Evolutionary conservation across 768 basidiomycete genomes (phyloP).

Genomic region (Paxillus ammoniavirescens): DNA sequence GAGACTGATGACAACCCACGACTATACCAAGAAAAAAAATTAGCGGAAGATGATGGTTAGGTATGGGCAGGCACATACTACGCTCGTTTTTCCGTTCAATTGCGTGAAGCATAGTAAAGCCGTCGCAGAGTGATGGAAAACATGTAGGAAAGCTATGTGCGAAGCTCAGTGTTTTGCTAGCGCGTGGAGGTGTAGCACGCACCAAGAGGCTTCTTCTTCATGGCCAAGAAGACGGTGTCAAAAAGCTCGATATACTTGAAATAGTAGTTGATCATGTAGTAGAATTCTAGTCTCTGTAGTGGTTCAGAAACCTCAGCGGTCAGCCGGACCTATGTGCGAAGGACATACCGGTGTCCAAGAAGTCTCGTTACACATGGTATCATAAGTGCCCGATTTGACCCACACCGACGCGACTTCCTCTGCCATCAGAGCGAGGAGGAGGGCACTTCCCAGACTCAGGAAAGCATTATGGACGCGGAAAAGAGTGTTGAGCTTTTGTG

Average conservation of each 20-base stretch:
- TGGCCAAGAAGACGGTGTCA: slow-evolving; percentile 94
- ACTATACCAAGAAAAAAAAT: slow-evolving; percentile 45
- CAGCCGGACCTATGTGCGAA: background rate
- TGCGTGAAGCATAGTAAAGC: slow-evolving; percentile 93
- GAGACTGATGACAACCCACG: slow-evolving; percentile 92
- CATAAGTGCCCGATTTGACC: slow-evolving; percentile 68
- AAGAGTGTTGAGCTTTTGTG: slow-evolving; percentile 73
- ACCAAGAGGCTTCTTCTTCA: slow-evolving; percentile 99
- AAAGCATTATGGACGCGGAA: slow-evolving; percentile 92
- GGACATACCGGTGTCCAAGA: slow-evolving; percentile 86
- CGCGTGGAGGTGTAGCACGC: slow-evolving; percentile 24
- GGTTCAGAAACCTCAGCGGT: slow-evolving; percentile 1
- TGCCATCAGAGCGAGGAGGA: slow-evolving; percentile 84
- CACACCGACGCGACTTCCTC: slow-evolving; percentile 88
- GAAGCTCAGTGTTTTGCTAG: slow-evolving; percentile 6
- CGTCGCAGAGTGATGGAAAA: slow-evolving; percentile 99
- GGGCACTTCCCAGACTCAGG: slow-evolving; percentile 78
- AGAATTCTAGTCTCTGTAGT: slow-evolving; percentile 82
- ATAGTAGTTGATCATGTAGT: slow-evolving; percentile 99
- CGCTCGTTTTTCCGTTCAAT: slow-evolving; percentile 90
- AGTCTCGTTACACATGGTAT: slow-evolving; percentile 69
- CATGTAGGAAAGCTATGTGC: slow-evolving; percentile 85
- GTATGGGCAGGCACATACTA: slow-evolving; percentile 53
- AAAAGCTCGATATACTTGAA: slow-evolving; percentile 97
- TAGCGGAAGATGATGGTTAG: background rate